Base-by-base conservation (phyloP, 1,139 yeast genomes). In the Nematodospora anomalae region DNA sequence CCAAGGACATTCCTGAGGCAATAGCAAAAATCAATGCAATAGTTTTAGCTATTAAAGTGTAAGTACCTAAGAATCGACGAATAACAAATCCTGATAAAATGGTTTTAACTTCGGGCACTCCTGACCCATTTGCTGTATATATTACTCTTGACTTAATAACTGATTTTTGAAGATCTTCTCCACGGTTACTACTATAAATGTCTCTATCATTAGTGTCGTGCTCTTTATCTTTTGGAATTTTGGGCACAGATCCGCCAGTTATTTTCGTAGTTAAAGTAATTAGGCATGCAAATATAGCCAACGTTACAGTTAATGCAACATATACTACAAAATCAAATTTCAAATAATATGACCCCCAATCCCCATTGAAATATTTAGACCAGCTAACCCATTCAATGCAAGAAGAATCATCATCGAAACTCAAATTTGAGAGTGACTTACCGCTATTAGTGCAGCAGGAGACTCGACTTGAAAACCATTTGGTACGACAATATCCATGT, bases 1-100 rank as follows among this genome's bases (percentile, higher is more conserved):
- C 88, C 13, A 81, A 62, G 11, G 80, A 64, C 63, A 80, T 62
- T 0, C 87, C 87, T 0, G 85, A 78, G 0, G 85, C 83, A 37
- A 81, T 79, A 2, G 84, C 80, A 26, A 79, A 64, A 2, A 79
- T 62, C 26, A 80, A 56, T 0, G 80, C 77, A 4, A 66, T 45
- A 0, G 80, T 65, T 52, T 79, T 79, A 38, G 75, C 62, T 21
- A 77, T 33, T 12, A 79, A 62, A 0, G 85, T 76, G 45, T 72
- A 71, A 3, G 77, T 60, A 3, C 85, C 84, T 32, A 79, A 57
- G 46, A 75, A 79, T 32, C 71, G 60, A 40, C 83, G 62, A 14
- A 76, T 75, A 31, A 75, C 74, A 48, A 76, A 76, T 1, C 82
- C 82, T 1, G 80, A 73, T 16, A 76, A 55, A 18, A 76, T 76